Evolutionary conservation across 2,329 filamentous ascomycete genomes (phyloP).

Genomic region (Mycosphaerella arachidis): DNA sequence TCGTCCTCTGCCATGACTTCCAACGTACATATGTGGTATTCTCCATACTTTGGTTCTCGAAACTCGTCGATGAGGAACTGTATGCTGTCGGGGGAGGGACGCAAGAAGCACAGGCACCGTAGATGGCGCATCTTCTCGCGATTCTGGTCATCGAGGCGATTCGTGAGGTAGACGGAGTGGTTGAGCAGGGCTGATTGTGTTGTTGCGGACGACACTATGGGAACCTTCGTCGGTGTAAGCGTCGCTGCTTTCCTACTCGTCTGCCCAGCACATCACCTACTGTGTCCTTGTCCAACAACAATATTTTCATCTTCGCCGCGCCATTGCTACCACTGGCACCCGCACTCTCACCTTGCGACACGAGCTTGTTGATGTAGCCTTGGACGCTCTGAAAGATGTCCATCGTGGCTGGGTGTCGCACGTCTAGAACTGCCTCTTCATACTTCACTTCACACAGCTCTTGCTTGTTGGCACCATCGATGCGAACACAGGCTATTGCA

Average conservation of each 20-base stretch:
- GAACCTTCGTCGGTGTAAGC: slow-evolving; percentile 50
- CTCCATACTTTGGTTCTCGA: slow-evolving; percentile 91
- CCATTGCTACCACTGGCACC: slow-evolving; percentile 39
- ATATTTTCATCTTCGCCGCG: slow-evolving; percentile 95
- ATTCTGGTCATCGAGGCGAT: slow-evolving; percentile 82
- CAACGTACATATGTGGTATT: slow-evolving; percentile 75
- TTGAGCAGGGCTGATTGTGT: slow-evolving; percentile 92
- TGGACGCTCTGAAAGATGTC: slow-evolving; percentile 90
- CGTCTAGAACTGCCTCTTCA: background rate
- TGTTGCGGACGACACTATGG: slow-evolving; percentile 89
- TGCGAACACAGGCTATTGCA: background rate
- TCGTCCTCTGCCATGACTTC: background rate
- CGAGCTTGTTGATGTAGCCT: slow-evolving; percentile 94
- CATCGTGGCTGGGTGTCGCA: slow-evolving; percentile 51
- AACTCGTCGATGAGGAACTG: slow-evolving; percentile 93
- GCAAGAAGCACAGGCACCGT: slow-evolving; percentile 85
- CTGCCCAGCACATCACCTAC: slow-evolving; percentile 42
- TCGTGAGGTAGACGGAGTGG: slow-evolving; percentile 96
- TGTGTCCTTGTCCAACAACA: slow-evolving; percentile 89
- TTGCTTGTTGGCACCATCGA: background rate
- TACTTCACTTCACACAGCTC: background rate
- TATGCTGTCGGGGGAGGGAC: slow-evolving; percentile 87
- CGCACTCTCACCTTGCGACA: slow-evolving; percentile 68
- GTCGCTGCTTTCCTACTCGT: background rate
- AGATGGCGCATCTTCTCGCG: slow-evolving; percentile 98